phyloP scores from a whole-genome alignment of 257 asterid species.

The Petrea volubilis region DNA sequence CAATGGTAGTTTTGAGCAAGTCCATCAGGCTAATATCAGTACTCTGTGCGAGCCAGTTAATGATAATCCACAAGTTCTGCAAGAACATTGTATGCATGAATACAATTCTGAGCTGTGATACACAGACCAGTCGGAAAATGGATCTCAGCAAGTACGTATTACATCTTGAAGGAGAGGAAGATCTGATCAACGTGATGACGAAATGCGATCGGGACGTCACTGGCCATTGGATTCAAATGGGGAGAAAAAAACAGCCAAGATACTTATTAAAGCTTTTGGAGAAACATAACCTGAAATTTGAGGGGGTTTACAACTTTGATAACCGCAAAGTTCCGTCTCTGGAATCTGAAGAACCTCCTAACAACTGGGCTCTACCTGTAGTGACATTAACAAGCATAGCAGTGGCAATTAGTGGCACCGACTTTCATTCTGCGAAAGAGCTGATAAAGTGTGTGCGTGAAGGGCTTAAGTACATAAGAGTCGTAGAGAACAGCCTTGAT shows the following conservation, averaged over 20 bases:
- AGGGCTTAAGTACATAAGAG: constrained; percentile 53
- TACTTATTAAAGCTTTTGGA: constrained; percentile 47
- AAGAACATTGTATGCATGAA: constrained; percentile 31
- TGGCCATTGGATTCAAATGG: constrained; percentile 61
- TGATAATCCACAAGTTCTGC: constrained; percentile 23
- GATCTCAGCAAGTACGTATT: constrained; percentile 59
- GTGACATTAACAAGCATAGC: constrained; percentile 84
- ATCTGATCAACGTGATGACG: constrained; percentile 60
- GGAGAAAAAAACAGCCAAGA: constrained; percentile 58
- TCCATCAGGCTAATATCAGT: constrained; percentile 52
- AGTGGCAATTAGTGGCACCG: constrained; percentile 42
- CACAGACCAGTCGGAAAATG: constrained; percentile 33
- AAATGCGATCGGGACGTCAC: constrained; percentile 47
- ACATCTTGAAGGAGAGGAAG: constrained; percentile 84
- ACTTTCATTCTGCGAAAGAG: constrained; percentile 36
- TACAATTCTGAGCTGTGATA: constrained; percentile 16
- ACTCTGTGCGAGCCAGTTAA: constrained; percentile 30
- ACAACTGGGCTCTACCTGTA: constrained; percentile 90
- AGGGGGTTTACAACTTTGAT: constrained; percentile 64
- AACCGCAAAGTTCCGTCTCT: constrained; percentile 49
- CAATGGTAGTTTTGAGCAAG: constrained; percentile 62
- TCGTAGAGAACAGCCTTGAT: constrained; percentile 51
- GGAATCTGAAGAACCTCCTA: constrained; percentile 61
- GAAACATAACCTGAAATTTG: constrained; percentile 49
- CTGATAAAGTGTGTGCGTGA: constrained; percentile 50